phyloP scores from a whole-genome alignment of 768 basidiomycete species.

The Amylocystis lapponica region DNA sequence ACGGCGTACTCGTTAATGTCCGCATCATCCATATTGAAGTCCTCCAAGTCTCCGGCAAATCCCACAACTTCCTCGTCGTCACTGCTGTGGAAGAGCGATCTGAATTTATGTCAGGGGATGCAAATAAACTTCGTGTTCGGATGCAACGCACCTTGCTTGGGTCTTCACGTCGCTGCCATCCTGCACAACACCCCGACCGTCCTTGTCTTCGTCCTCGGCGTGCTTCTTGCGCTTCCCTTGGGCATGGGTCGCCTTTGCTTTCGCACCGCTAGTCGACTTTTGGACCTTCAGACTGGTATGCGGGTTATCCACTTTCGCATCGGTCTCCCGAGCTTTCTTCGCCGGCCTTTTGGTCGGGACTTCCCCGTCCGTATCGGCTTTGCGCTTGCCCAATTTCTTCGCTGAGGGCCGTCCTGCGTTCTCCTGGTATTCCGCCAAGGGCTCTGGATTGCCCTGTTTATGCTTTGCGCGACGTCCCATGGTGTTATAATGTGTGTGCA shows the following conservation, averaged over 20 bases:
- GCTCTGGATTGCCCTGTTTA: constrained; percentile 70
- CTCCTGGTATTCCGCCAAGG: constrained; percentile 38
- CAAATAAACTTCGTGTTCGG: constrained; percentile 1
- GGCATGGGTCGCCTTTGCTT: constrained; percentile 7
- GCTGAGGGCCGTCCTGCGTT: constrained; percentile 28
- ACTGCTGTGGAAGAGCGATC: constrained; percentile 42
- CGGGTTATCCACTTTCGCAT: constrained; percentile 15
- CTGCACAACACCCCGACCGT: constrained; percentile 58
- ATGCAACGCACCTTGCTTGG: constrained; percentile 33
- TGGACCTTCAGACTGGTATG: too few species aligned
- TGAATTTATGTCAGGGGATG: constrained; percentile 15
- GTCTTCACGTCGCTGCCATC: constrained; percentile 41
- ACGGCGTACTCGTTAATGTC: constrained; percentile 38
- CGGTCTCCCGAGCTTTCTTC: constrained; percentile 18
- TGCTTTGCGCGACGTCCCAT: constrained; percentile 87
- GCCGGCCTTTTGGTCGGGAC: constrained; percentile 16
- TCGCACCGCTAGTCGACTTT: constrained; percentile 4
- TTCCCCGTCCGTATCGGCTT: constrained; percentile 40
- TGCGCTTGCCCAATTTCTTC: constrained; percentile 71
- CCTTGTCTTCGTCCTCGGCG: constrained; percentile 22
- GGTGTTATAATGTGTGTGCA: neutral
- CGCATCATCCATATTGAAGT: constrained; percentile 37
- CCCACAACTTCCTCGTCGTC: constrained; percentile 35
- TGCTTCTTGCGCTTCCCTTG: constrained; percentile 17
- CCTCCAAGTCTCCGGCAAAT: constrained; percentile 44